A percentile compares a stretch with the other conserved stretches of the same genome.
Conservation (phyloP, 1,139 yeast genomes). For the Meyerozyma carpophila region DNA sequence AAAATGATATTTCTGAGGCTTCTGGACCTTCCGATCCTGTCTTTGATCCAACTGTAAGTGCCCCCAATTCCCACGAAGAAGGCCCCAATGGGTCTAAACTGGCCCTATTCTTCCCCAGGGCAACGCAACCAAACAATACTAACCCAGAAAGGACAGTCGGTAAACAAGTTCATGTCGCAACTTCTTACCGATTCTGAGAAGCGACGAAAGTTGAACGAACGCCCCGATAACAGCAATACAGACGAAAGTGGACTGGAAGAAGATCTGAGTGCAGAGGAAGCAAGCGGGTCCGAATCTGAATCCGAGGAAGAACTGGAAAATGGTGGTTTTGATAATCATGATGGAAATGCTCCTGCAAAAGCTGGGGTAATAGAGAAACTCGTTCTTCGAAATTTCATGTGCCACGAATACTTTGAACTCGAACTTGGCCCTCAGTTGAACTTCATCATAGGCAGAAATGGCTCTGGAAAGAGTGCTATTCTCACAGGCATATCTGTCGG, state of each 20-base stretch:
- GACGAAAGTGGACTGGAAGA: conserved; percentile 2
- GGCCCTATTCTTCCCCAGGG: neutral
- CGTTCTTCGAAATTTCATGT: conserved; percentile 62
- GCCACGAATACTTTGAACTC: conserved; percentile 79
- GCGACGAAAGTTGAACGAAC: conserved; percentile 5
- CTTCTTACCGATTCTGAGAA: conserved; percentile 7
- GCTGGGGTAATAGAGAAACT: conserved; percentile 58
- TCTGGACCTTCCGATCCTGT: neutral
- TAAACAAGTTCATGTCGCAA: conserved; percentile 12
- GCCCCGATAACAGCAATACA: neutral
- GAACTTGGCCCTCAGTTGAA: conserved; percentile 80
- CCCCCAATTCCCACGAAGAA: too few relatives aligned
- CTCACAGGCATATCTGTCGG: conserved; percentile 89
- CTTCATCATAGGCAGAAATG: conserved; percentile 90
- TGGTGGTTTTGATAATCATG: neutral
- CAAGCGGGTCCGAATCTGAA: neutral
- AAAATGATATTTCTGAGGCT: neutral
- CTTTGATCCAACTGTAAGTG: neutral
- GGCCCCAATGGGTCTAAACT: neutral
- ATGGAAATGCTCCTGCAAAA: conserved; percentile 22
- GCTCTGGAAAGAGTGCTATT: conserved; percentile 93
- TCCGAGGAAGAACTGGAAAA: neutral
- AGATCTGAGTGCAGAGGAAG: conserved; percentile 2
- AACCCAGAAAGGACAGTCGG: conserved; percentile 10
- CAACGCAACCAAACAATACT: neutral